These are phyloP conservation scores for Elaphomyces granulatus DNA, from an alignment of 495 filamentous ascomycete genomes.

Conservation along the genomic window DNA sequence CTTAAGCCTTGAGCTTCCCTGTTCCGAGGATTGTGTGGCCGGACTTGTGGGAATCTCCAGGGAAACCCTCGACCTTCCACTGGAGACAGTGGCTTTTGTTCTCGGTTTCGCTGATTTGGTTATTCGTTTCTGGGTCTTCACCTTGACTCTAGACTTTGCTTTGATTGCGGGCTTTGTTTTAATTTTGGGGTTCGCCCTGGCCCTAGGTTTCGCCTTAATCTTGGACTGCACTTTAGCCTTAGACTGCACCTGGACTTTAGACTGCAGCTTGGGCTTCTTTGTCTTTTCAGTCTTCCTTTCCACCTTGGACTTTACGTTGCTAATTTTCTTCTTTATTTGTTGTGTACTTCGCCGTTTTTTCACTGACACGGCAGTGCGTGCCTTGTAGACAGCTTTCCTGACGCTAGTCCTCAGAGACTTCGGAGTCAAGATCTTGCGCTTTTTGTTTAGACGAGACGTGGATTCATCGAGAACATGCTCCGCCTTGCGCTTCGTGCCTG, in stretches of 20 bases:
- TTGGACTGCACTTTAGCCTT: slow-evolving; percentile 10
- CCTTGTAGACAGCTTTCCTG: slow-evolving; percentile 23
- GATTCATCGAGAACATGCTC: slow-evolving; percentile 12
- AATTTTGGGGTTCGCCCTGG: slow-evolving; percentile 6
- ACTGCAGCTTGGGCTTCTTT: slow-evolving; percentile 16
- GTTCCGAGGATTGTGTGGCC: neutral
- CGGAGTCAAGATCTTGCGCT: slow-evolving; percentile 20
- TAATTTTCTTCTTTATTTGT: slow-evolving; percentile 4
- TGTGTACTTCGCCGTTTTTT: slow-evolving; percentile 3
- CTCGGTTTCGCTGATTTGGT: neutral
- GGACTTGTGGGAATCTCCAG: too few relatives aligned
- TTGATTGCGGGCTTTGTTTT: slow-evolving; percentile 3
- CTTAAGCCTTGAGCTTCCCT: neutral
- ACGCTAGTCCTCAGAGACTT: slow-evolving; percentile 25
- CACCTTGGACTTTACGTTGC: neutral
- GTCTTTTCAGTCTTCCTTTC: slow-evolving; percentile 9
- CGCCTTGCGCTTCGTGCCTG: slow-evolving; percentile 21
- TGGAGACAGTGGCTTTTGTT: neutral
- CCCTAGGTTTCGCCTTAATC: slow-evolving; percentile 5
- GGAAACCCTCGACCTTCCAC: neutral
- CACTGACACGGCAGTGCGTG: slow-evolving; percentile 9
- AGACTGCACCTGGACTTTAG: slow-evolving; percentile 11
- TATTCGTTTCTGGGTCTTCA: neutral
- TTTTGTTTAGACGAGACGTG: slow-evolving; percentile 19
- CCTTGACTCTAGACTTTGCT: neutral